phyloP scores from a whole-genome alignment of 345 rosid species.

The Nasturtium officinale region DNA sequence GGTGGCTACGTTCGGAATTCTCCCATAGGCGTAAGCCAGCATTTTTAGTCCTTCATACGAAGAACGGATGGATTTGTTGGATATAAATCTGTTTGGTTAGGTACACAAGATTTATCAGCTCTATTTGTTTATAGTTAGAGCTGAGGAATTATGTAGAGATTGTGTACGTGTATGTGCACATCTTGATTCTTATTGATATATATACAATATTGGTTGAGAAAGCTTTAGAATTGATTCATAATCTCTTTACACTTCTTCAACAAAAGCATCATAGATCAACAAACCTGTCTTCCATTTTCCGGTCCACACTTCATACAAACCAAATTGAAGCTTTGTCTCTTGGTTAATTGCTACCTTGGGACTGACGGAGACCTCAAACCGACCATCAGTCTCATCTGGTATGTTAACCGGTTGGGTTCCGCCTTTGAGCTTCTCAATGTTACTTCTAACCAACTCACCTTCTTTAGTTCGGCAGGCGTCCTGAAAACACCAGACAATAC shows the following conservation, averaged over 20 bases:
- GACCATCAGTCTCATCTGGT: conserved; percentile 34
- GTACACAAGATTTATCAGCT: conserved; percentile 39
- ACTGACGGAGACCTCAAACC: conserved; percentile 32
- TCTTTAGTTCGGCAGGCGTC: conserved; percentile 53
- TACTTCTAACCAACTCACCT: conserved; percentile 67
- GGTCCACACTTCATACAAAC: conserved; percentile 79
- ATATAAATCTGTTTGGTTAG: conserved; percentile 23
- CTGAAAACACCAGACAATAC: conserved; percentile 22
- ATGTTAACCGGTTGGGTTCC: not conserved
- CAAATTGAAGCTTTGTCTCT: conserved; percentile 51
- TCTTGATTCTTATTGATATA: conserved; percentile 32
- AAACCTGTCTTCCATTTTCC: conserved; percentile 79
- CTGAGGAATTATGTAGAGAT: conserved; percentile 21
- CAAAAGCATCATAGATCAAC: conserved; percentile 51
- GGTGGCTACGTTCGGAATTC: conserved; percentile 27
- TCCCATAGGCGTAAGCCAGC: conserved; percentile 38
- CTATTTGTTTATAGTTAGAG: conserved; percentile 37
- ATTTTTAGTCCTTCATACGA: conserved; percentile 22
- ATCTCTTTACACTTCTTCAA: conserved; percentile 33
- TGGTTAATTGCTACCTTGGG: not conserved
- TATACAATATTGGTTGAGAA: not conserved
- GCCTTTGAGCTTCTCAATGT: conserved; percentile 24
- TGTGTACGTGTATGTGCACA: conserved; percentile 31
- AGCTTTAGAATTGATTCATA: not conserved
- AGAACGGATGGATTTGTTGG: conserved; percentile 17